These are phyloP conservation scores for Leptographium radiaticola DNA, from an alignment of 2,329 filamentous ascomycete species.

Conservation along the genomic window DNA sequence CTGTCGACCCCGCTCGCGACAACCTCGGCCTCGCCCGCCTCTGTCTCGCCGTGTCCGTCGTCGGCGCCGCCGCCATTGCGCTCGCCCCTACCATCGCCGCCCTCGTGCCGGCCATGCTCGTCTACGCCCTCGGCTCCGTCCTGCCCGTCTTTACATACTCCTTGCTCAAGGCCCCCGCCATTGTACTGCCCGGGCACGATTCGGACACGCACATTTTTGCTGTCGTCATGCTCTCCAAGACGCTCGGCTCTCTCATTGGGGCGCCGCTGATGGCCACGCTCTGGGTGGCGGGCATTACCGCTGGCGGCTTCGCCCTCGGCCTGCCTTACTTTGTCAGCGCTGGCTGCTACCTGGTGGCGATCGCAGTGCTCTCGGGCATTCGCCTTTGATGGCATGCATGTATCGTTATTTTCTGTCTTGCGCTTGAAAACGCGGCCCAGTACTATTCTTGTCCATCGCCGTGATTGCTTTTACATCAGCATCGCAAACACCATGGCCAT, in stretches of 20 bases:
- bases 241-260: constrained; percentile 31
- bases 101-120: constrained; percentile 27
- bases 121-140: constrained; percentile 35
- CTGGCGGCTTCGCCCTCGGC: constrained; percentile 22
- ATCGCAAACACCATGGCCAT: constrained; percentile 8
- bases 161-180: constrained; percentile 29
- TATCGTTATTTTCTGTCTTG: neutral
- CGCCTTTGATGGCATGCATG: neutral
- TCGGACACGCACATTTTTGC: constrained; percentile 26
- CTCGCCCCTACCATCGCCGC: constrained; percentile 24
- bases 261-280: constrained; percentile 32
- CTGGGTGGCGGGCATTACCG: constrained; percentile 31
- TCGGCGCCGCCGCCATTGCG: constrained; percentile 30
- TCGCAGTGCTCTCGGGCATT: neutral
- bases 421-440: neutral
- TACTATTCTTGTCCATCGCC: neutral
- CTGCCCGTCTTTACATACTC: constrained; percentile 36
- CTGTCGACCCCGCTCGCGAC: constrained; percentile 5
- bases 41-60: constrained; percentile 24
- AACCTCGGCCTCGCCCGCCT: constrained; percentile 22
- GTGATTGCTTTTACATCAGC: constrained; percentile 1
- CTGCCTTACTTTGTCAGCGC: constrained; percentile 28
- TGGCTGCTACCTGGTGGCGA: constrained; percentile 22
- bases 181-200: constrained; percentile 11
- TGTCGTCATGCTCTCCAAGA: constrained; percentile 38